Evolutionary conservation across 1,284 basidiomycete genomes (phyloP).

Genomic region (Peniophora sp.): DNA sequence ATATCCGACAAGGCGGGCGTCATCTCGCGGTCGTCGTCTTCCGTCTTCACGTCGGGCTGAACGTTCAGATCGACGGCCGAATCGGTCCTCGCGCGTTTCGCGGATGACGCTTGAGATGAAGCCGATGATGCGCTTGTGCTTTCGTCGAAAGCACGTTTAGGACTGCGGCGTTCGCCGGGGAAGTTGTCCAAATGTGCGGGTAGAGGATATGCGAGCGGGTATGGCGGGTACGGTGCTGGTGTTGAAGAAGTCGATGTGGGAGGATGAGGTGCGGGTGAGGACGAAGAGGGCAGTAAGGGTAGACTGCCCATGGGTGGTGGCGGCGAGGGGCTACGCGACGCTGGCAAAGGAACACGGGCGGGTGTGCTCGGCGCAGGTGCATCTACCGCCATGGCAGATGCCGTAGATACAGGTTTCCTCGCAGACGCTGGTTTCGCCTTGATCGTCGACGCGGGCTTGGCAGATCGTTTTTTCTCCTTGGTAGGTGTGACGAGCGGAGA

Average conservation of each 20-base stretch:
- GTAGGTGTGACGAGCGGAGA: too few relatives aligned
- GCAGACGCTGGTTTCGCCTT: constrained; percentile 8
- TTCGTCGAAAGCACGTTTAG: constrained; percentile 65
- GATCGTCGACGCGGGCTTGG: constrained; percentile 13
- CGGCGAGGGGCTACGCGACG: constrained; percentile 41
- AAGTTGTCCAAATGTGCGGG: constrained; percentile 38
- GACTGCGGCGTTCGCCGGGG: constrained; percentile 39
- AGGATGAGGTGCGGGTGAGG: constrained; percentile 3
- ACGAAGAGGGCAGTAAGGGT: constrained; percentile 15
- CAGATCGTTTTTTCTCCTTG: constrained; percentile 6
- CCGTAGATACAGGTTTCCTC: not conserved
- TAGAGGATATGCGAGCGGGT: constrained; percentile 26
- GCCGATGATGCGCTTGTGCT: constrained; percentile 36
- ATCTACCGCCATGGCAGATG: constrained; percentile 1
- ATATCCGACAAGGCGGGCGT: constrained; percentile 26
- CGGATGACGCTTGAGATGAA: constrained; percentile 26
- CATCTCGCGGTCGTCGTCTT: constrained; percentile 22
- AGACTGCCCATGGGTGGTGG: constrained; percentile 5
- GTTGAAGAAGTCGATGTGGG: constrained; percentile 12
- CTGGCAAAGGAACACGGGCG: constrained; percentile 29
- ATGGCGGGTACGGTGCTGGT: constrained; percentile 15
- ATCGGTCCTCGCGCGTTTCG: constrained; percentile 26
- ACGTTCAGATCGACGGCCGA: constrained; percentile 12
- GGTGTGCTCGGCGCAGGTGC: not conserved
- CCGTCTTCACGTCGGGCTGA: constrained; percentile 25